These are phyloP conservation scores for Andrographis paniculata DNA, from an alignment of 305 asterid genomes.

Conservation along the genomic window DNA sequence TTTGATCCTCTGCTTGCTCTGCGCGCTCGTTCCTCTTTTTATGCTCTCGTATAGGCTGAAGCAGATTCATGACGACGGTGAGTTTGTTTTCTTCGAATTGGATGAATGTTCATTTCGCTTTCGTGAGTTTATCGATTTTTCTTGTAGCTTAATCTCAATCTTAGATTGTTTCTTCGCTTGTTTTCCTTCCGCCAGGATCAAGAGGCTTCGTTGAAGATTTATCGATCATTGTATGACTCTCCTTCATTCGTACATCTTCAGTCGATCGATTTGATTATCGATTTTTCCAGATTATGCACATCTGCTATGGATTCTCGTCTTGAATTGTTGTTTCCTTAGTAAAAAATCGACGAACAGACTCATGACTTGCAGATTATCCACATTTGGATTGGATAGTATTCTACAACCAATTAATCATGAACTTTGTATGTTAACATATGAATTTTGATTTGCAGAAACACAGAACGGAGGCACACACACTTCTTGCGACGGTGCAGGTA, in stretches of 20 bases:
- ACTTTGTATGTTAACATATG: constrained; percentile 1
- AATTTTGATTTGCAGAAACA: constrained; percentile 50
- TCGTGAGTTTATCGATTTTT: not conserved
- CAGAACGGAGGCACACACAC: constrained; percentile 52
- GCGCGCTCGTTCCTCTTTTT: constrained; percentile 46
- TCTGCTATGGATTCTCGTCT: not conserved
- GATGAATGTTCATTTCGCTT: too few relatives aligned
- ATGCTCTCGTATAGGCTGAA: constrained; percentile 55
- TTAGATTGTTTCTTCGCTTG: constrained; percentile 2
- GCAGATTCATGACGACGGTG: constrained; percentile 43
- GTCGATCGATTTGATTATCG: constrained; percentile 4
- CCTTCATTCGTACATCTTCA: constrained; percentile 14
- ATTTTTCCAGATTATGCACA: too few relatives aligned
- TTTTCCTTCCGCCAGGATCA: constrained; percentile 37
- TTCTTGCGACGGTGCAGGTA: constrained; percentile 62
- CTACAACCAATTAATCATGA: constrained; percentile 8
- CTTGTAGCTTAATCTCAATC: constrained; percentile 8
- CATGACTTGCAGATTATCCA: too few relatives aligned
- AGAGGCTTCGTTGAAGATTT: constrained; percentile 59
- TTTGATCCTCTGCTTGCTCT: constrained; percentile 69
- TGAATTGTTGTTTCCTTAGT: too few relatives aligned
- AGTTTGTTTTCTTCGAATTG: constrained; percentile 11
- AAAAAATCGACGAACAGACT: too few relatives aligned
- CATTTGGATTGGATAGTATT: too few relatives aligned
- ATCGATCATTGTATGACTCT: constrained; percentile 57